Evolutionary conservation across 768 basidiomycete genomes (phyloP).

Genomic region (Lactifluus echinatus): DNA sequence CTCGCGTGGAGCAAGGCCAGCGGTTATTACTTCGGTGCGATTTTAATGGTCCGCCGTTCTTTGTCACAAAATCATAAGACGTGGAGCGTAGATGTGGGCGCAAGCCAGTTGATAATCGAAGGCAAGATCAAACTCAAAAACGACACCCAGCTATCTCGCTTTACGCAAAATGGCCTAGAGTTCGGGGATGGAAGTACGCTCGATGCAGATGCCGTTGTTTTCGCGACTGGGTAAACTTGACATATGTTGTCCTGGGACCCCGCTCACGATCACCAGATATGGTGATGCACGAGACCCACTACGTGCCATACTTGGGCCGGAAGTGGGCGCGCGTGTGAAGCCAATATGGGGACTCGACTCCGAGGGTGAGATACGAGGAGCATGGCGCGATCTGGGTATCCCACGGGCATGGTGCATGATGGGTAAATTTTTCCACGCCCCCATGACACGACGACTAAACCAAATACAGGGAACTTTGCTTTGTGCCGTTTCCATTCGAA

Average conservation of each 20-base stretch:
- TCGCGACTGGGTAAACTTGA: slow-evolving; percentile 39
- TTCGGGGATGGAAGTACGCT: slow-evolving; percentile 37
- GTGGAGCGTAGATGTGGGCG: slow-evolving; percentile 30
- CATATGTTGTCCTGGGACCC: background rate
- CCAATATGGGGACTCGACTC: slow-evolving; percentile 57
- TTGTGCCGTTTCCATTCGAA: slow-evolving; percentile 60
- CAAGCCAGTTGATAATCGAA: slow-evolving; percentile 35
- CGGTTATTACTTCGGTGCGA: slow-evolving; percentile 59
- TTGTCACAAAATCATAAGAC: background rate
- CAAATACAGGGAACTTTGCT: slow-evolving; percentile 43
- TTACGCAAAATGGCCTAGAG: slow-evolving; percentile 32
- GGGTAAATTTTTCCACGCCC: slow-evolving; percentile 30
- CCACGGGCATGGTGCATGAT: slow-evolving; percentile 51
- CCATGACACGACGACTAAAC: background rate
- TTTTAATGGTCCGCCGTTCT: background rate
- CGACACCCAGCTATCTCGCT: slow-evolving; percentile 34
- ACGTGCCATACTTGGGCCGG: slow-evolving; percentile 38
- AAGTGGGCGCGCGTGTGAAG: slow-evolving; percentile 37
- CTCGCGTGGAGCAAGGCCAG: slow-evolving; percentile 39
- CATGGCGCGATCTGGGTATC: slow-evolving; percentile 43
- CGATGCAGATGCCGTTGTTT: slow-evolving; percentile 40
- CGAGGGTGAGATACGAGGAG: slow-evolving; percentile 54
- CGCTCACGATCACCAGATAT: slow-evolving; percentile 28
- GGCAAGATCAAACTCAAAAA: slow-evolving; percentile 42
- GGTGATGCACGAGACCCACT: slow-evolving; percentile 36